phyloP scores from a whole-genome alignment of 192 early-diverging fungal genomes.

The Obelidium mucronatum region DNA sequence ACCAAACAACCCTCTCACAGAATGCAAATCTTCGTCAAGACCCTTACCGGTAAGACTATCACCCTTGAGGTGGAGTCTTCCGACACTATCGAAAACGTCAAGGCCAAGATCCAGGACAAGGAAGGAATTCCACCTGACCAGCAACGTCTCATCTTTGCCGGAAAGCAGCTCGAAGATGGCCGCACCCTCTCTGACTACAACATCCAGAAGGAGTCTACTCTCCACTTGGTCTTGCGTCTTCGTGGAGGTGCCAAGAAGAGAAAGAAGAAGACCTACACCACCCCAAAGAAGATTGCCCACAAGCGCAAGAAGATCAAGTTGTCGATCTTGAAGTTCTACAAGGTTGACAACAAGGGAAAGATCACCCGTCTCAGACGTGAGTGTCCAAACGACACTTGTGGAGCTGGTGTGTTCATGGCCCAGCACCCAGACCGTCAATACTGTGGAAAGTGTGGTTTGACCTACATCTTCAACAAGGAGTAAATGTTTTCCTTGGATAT shows the following conservation, averaged over 20 bases:
- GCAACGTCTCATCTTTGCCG: conserved; percentile 82
- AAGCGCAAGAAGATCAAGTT: conserved; percentile 99
- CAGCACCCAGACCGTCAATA: conserved; percentile 98
- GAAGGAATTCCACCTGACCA: conserved; percentile 81
- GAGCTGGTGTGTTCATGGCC: conserved; percentile 99
- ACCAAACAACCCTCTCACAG: conserved; percentile 17
- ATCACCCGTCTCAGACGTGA: conserved; percentile 98
- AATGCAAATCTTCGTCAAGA: conserved; percentile 84
- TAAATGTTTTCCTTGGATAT: conserved; percentile 10
- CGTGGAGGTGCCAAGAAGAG: conserved; percentile 86
- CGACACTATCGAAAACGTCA: conserved; percentile 81
- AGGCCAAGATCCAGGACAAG: conserved; percentile 82
- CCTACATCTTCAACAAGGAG: conserved; percentile 93
- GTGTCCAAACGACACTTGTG: conserved; percentile 96
- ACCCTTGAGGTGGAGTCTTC: conserved; percentile 79
- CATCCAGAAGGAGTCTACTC: conserved; percentile 77
- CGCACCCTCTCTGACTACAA: conserved; percentile 77
- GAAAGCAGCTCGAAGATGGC: conserved; percentile 81
- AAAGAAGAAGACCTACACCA: conserved; percentile 99
- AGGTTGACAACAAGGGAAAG: conserved; percentile 97
- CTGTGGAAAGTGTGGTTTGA: conserved; percentile 96
- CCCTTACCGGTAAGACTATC: conserved; percentile 81
- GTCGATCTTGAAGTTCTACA: conserved; percentile 98
- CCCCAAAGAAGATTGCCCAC: conserved; percentile 99
- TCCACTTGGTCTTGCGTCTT: conserved; percentile 74